phyloP scores from a whole-genome alignment of 192 early-diverging fungal species.

The Dissophora ornata region DNA sequence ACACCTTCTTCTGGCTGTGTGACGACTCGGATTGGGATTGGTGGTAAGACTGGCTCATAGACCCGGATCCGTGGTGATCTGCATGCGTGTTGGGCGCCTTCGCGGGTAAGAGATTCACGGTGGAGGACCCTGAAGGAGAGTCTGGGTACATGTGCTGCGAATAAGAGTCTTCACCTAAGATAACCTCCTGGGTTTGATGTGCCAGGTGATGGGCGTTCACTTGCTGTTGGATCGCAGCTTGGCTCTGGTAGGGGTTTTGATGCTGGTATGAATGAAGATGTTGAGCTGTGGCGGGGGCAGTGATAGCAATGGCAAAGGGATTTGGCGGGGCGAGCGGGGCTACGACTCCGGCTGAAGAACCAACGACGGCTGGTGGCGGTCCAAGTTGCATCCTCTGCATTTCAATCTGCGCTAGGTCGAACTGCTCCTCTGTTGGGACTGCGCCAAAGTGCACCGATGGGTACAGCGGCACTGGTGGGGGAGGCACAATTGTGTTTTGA shows the following conservation, averaged over 20 bases:
- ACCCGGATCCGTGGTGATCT: neutral
- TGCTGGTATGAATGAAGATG: too few species aligned
- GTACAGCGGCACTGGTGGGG: neutral
- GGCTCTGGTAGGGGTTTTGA: too few species aligned
- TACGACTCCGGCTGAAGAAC: neutral
- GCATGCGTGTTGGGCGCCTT: neutral
- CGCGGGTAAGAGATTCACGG: too few species aligned
- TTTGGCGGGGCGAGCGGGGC: conserved; percentile 5
- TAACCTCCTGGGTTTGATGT: too few species aligned
- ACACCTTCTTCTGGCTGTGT: neutral
- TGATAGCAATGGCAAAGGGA: too few species aligned
- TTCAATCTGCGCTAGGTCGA: conserved; percentile 12
- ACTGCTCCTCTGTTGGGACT: conserved; percentile 4
- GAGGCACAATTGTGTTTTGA: neutral
- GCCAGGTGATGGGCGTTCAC: too few species aligned
- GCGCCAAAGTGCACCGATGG: neutral
- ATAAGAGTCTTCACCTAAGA: neutral
- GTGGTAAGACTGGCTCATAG: neutral
- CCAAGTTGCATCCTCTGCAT: conserved; percentile 18
- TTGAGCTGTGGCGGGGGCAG: too few species aligned
- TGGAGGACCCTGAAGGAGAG: neutral
- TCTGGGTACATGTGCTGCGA: neutral
- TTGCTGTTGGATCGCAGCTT: too few species aligned
- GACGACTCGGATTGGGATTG: neutral
- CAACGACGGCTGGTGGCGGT: neutral